Conservation (phyloP, 202 grass and related monocot genomes). For the Zoysia matrella region DNA sequence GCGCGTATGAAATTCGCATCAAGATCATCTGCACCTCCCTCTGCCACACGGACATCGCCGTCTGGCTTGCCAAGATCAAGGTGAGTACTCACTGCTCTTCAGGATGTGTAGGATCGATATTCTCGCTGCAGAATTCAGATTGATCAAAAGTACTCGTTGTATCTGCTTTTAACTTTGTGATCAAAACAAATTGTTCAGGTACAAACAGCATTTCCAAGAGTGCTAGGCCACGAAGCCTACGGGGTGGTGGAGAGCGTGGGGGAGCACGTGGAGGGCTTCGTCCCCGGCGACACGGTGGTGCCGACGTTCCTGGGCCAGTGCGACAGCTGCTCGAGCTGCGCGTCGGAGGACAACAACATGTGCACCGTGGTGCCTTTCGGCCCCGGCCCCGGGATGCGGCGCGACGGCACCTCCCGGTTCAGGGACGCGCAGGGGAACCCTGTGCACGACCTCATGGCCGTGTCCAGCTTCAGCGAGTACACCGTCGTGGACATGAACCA, state of each 20-base stretch:
- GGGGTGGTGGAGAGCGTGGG: slow-evolving; percentile 81
- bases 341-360: slow-evolving; percentile 54
- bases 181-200: background rate
- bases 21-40: slow-evolving; percentile 69
- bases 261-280: slow-evolving; percentile 7
- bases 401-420: slow-evolving; percentile 62
- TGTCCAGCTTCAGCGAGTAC: slow-evolving; percentile 78
- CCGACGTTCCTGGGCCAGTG: slow-evolving; percentile 72
- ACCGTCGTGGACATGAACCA: slow-evolving; percentile 71
- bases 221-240: slow-evolving; percentile 79
- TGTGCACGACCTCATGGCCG: slow-evolving; percentile 49
- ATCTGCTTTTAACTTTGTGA: too few relatives aligned
- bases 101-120: too few relatives aligned
- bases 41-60: slow-evolving; percentile 66
- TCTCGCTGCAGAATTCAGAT: too few relatives aligned
- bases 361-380: slow-evolving; percentile 51
- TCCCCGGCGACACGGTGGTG: slow-evolving; percentile 63
- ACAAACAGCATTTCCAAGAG: slow-evolving; percentile 41
- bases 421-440: slow-evolving; percentile 49
- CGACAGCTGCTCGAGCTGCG: slow-evolving; percentile 53
- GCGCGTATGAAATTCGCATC: slow-evolving; percentile 64
- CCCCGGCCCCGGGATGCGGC: slow-evolving; percentile 52
- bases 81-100: too few relatives aligned
- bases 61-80: slow-evolving; percentile 43
- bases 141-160: too few relatives aligned